Conservation (phyloP, 2,329 filamentous ascomycete genomes). For the Fusarium sp. region DNA sequence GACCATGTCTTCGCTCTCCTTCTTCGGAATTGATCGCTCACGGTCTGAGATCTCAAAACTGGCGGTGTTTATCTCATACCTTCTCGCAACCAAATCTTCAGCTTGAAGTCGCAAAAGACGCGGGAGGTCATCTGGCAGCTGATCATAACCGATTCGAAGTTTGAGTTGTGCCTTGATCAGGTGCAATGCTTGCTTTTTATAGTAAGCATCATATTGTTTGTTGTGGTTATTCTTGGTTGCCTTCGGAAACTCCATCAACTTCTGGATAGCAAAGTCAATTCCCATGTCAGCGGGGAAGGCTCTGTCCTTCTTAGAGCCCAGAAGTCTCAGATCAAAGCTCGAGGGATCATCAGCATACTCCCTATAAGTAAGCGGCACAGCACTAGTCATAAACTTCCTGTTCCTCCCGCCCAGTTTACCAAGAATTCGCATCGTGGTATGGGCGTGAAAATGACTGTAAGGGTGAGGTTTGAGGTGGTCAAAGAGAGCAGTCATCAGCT, state of each 20-base stretch:
- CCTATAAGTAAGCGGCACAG: conserved; percentile 84
- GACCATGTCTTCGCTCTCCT: conserved; percentile 81
- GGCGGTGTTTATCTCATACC: conserved; percentile 75
- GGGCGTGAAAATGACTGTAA: conserved; percentile 96
- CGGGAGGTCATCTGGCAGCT: conserved; percentile 87
- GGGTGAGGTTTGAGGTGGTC: conserved; percentile 93
- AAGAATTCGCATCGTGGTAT: conserved; percentile 96
- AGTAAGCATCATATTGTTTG: conserved; percentile 79
- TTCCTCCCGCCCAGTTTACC: conserved; percentile 97
- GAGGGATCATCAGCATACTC: conserved; percentile 86
- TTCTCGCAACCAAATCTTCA: conserved; percentile 80
- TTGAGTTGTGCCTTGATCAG: conserved; percentile 91
- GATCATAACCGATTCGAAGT: conserved; percentile 86
- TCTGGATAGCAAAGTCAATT: conserved; percentile 87
- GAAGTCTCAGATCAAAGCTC: conserved; percentile 87
- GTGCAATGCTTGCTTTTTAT: conserved; percentile 92
- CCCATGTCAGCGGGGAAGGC: conserved; percentile 89
- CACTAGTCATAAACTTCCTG: conserved; percentile 91
- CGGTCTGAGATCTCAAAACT: conserved; percentile 79
- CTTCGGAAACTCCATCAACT: conserved; percentile 84
- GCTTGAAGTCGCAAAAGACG: conserved; percentile 87
- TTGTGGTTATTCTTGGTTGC: conserved; percentile 57
- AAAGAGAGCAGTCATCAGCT: conserved; percentile 97
- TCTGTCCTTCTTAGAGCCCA: conserved; percentile 88
- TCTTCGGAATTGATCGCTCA: conserved; percentile 86